These are phyloP conservation scores for Candida hungchunana DNA, from an alignment of 805 yeast genomes.

Conservation along the genomic window DNA sequence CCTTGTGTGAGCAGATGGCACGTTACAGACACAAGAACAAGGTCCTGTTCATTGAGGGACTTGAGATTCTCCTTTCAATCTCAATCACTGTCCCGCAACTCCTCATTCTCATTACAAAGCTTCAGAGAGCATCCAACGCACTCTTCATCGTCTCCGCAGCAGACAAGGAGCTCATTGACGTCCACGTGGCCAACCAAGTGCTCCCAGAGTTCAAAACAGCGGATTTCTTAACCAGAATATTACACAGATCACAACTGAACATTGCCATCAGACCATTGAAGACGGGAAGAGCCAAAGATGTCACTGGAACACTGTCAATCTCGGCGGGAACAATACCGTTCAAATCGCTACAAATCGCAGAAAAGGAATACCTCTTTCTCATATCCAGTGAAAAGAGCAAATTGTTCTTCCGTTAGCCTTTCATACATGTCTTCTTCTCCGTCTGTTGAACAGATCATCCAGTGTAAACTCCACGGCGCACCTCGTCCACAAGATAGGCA, in stretches of 20 bases:
- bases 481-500: slow-evolving; percentile 80
- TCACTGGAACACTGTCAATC: slow-evolving; percentile 67
- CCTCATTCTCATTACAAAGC: slow-evolving; percentile 29
- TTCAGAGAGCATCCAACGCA: slow-evolving; percentile 33
- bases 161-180: slow-evolving; percentile 36
- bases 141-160: slow-evolving; percentile 37
- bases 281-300: slow-evolving; percentile 80
- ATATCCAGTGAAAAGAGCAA: slow-evolving; percentile 50
- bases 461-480: slow-evolving; percentile 87
- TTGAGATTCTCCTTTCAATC: slow-evolving; percentile 46
- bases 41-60: slow-evolving; percentile 41
- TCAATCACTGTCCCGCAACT: slow-evolving; percentile 33
- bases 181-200: slow-evolving; percentile 22
- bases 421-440: slow-evolving; percentile 7
- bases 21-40: slow-evolving; percentile 4
- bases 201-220: slow-evolving; percentile 38
- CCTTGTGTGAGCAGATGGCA: slow-evolving; percentile 8
- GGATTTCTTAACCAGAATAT: slow-evolving; percentile 42
- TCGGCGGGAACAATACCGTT: slow-evolving; percentile 42
- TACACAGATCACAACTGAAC: slow-evolving; percentile 48
- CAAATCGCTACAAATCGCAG: slow-evolving; percentile 33
- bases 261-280: slow-evolving; percentile 61
- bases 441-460: slow-evolving; percentile 55
- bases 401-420: slow-evolving; percentile 34
- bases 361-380: slow-evolving; percentile 60